Percentiles rank a stretch among this genome's conserved stretches.
Evolutionary conservation across 805 yeast genomes (phyloP).

Genomic region (Ogataea siamensis): DNA sequence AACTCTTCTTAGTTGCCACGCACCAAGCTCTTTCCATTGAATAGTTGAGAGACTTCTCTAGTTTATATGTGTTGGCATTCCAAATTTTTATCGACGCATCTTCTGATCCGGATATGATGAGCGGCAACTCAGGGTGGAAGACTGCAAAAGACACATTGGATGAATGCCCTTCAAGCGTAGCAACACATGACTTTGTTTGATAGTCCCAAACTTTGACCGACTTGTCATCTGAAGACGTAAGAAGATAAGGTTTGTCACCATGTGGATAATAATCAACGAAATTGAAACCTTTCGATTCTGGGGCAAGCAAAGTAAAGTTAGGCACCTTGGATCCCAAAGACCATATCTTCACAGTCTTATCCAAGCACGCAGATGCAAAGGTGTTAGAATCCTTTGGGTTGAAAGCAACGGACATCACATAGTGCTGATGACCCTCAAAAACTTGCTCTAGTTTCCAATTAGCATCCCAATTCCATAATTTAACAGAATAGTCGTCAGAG

Average conservation of each 20-base stretch:
- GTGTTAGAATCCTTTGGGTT: conserved; percentile 98
- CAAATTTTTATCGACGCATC: conserved; percentile 93
- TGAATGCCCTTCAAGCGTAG: conserved; percentile 90
- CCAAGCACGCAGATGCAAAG: conserved; percentile 95
- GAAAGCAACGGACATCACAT: conserved; percentile 90
- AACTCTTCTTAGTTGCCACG: conserved; percentile 67
- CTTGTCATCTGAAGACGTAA: conserved; percentile 88
- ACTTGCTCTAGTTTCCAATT: conserved; percentile 87
- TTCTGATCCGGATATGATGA: conserved; percentile 94
- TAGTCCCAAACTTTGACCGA: conserved; percentile 93
- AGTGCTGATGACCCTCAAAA: conserved; percentile 94
- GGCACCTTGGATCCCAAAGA: conserved; percentile 83
- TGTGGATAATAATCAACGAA: conserved; percentile 96
- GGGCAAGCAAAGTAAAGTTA: conserved; percentile 88
- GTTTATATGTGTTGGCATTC: conserved; percentile 91
- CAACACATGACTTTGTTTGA: conserved; percentile 94
- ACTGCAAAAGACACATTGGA: conserved; percentile 95
- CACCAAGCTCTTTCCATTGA: conserved; percentile 98
- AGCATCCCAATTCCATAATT: conserved; percentile 97
- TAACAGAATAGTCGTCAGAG: conserved; percentile 87
- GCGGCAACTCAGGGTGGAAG: conserved; percentile 96
- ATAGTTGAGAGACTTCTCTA: conserved; percentile 87
- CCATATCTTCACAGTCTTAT: conserved; percentile 97
- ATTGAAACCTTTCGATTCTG: conserved; percentile 91
- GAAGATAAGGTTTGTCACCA: conserved; percentile 93